A percentile compares a stretch with the other conserved stretches of the same genome.
These are phyloP conservation scores for Calvatia gigantea DNA, from an alignment of 768 basidiomycete genomes.

Conservation along the genomic window DNA sequence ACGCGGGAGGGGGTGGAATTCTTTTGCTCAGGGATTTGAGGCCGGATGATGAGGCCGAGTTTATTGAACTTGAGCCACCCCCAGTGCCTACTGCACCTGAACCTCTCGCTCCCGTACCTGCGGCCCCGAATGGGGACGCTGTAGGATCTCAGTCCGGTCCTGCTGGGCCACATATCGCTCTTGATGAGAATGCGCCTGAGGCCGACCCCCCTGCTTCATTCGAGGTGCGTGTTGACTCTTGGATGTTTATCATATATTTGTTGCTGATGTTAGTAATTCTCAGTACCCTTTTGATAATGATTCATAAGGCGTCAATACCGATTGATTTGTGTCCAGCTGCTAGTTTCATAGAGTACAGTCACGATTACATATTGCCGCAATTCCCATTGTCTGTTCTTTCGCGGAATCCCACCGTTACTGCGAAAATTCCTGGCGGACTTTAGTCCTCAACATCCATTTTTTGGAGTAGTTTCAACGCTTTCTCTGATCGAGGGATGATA, in stretches of 20 bases:
- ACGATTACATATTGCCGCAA: conserved; percentile 4
- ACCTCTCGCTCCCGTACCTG: conserved; percentile 22
- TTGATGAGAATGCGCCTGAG: conserved; percentile 71
- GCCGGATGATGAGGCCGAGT: conserved; percentile 69
- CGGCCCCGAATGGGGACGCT: conserved; percentile 28
- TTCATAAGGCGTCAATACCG: conserved; percentile 31
- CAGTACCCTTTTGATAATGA: conserved; percentile 80
- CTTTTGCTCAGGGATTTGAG: conserved; percentile 74
- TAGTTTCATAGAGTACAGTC: conserved; percentile 8
- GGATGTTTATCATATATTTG: background rate
- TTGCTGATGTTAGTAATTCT: conserved; percentile 15
- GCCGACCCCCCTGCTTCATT: conserved; percentile 76
- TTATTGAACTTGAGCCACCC: conserved; percentile 56
- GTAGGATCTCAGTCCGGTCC: conserved; percentile 22
- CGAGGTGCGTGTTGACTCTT: conserved; percentile 55
- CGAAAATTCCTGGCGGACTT: conserved; percentile 2
- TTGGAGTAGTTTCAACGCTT: conserved; percentile 18
- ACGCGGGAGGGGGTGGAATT: conserved; percentile 84
- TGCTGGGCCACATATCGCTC: conserved; percentile 55
- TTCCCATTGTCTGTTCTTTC: background rate
- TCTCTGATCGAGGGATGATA: conserved; percentile 18
- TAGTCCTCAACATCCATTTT: conserved; percentile 11
- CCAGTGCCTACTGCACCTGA: conserved; percentile 16
- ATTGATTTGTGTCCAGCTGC: background rate
- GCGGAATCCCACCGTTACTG: background rate